Evolutionary conservation across 2,329 filamentous ascomycete species (phyloP).

Genomic region (Trichoderma arundinaceum): DNA sequence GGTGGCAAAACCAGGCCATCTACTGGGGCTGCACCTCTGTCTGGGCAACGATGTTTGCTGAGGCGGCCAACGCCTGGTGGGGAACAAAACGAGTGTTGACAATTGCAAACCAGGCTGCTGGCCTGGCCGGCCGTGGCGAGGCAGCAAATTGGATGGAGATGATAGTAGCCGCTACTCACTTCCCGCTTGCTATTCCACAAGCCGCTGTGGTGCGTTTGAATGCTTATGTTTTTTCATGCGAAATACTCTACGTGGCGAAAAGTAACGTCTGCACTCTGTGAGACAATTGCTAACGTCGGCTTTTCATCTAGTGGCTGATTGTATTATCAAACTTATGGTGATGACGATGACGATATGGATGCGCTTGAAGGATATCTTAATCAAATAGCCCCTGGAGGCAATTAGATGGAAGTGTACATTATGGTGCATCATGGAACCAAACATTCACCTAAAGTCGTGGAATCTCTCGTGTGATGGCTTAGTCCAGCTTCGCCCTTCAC

Average conservation of each 20-base stretch:
- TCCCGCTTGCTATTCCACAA: slow-evolving; percentile 3
- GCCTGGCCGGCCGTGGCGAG: background rate
- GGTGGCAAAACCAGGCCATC: slow-evolving; percentile 8
- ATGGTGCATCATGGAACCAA: too few species aligned
- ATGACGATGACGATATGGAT: background rate
- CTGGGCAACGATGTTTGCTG: slow-evolving; percentile 28
- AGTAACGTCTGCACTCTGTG: too few species aligned
- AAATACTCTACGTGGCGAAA: too few species aligned
- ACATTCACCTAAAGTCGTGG: too few species aligned
- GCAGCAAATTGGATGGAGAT: slow-evolving; percentile 28
- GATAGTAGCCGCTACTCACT: slow-evolving; percentile 6
- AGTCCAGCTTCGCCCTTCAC: too few species aligned
- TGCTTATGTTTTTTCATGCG: too few species aligned
- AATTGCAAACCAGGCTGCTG: slow-evolving; percentile 18
- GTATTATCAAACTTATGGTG: slow-evolving; percentile 1
- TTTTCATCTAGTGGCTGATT: background rate
- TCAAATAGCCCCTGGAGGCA: background rate
- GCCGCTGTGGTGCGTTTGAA: slow-evolving; percentile 14
- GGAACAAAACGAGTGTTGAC: slow-evolving; percentile 21
- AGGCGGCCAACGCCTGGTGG: slow-evolving; percentile 31
- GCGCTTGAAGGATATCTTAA: too few species aligned
- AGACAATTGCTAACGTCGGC: background rate
- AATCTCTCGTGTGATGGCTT: too few species aligned
- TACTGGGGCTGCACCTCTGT: slow-evolving; percentile 12
- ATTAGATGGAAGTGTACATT: background rate